Conservation (phyloP, 75 land plant genomes). For the Pinus albicaulis region DNA sequence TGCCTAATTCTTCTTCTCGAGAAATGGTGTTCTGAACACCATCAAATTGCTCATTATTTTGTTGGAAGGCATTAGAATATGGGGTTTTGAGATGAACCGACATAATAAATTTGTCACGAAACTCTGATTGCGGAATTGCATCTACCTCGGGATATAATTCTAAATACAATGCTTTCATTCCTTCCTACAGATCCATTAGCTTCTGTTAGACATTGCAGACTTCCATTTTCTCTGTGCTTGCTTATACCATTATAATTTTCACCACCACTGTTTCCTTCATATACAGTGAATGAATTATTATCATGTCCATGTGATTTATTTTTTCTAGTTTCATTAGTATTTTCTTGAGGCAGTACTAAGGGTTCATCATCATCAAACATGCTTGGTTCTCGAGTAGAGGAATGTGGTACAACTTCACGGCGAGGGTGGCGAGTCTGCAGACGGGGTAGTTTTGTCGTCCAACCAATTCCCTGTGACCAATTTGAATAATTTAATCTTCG, state of each 20-base stretch:
- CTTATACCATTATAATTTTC: neutral
- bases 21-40: neutral
- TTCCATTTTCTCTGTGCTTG: neutral
- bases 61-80: neutral
- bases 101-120: slow-evolving; percentile 20
- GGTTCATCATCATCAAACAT: slow-evolving; percentile 33
- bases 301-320: neutral
- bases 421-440: neutral
- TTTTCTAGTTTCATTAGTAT: neutral
- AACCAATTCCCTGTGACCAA: slow-evolving; percentile 4
- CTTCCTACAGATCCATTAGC: neutral
- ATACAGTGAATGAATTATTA: neutral
- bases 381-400: slow-evolving; percentile 20
- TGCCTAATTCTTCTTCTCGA: neutral
- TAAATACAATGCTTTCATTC: slow-evolving; percentile 7
- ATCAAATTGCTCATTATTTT: neutral
- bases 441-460: neutral
- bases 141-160: slow-evolving; percentile 16
- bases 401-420: slow-evolving; percentile 1
- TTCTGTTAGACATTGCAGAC: neutral
- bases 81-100: slow-evolving; percentile 31
- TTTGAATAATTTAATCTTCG: slow-evolving; percentile 6
- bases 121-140: slow-evolving; percentile 11
- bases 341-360: slow-evolving; percentile 1
- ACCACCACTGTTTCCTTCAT: neutral